Conservation (phyloP, 2,329 filamentous ascomycete genomes). For the Trichoderma sp. region DNA sequence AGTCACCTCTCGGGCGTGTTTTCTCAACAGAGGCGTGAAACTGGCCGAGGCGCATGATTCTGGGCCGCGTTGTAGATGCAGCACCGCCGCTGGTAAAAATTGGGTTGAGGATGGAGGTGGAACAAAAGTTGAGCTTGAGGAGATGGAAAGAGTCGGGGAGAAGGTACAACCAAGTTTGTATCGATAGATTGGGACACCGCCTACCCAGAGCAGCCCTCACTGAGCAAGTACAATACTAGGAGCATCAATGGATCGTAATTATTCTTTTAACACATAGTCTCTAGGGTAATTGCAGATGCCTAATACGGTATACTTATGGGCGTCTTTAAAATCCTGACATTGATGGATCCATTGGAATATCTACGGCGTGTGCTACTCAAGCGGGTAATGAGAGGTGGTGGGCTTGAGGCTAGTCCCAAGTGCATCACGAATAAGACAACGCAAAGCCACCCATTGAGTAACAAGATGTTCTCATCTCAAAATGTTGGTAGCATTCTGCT, state of each 20-base stretch:
- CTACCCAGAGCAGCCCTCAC: not conserved
- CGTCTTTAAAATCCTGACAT: not conserved
- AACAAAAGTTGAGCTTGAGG: not conserved
- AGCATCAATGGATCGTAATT: too few species aligned
- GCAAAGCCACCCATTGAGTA: not conserved
- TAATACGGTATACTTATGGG: not conserved
- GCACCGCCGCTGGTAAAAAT: not conserved
- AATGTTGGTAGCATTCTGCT: not conserved
- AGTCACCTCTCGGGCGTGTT: not conserved
- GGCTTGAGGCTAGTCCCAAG: not conserved
- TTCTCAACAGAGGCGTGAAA: not conserved
- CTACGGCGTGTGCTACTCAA: not conserved
- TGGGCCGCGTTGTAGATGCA: not conserved
- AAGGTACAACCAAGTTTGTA: not conserved
- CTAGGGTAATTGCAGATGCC: not conserved
- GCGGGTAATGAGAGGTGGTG: not conserved
- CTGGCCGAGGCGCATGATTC: not conserved
- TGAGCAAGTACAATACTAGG: not conserved
- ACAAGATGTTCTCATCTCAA: not conserved
- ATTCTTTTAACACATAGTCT: not conserved
- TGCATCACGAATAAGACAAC: not conserved
- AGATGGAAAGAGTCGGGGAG: not conserved
- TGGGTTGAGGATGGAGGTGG: not conserved
- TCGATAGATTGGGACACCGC: not conserved
- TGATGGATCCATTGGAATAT: not conserved